A percentile compares a stretch with the other conserved stretches of the same genome.
These are phyloP conservation scores for Rutstroemia sp. DNA, from an alignment of 2,329 filamentous ascomycete genomes.

Conservation along the genomic window DNA sequence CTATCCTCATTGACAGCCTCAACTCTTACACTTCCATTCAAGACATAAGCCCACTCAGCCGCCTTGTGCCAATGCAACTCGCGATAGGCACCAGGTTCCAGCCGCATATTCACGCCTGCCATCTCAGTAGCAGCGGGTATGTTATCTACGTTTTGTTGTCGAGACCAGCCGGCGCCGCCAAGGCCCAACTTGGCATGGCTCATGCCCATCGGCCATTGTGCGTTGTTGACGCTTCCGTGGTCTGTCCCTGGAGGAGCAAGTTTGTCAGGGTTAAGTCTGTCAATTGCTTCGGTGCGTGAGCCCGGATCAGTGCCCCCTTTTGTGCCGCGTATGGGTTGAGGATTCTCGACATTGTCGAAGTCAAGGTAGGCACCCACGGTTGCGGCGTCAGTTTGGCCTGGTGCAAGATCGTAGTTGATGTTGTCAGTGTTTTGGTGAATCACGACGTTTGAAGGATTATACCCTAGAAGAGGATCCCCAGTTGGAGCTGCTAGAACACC, in stretches of 20 bases:
- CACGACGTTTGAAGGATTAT: slow-evolving; percentile 32
- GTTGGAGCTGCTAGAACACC: slow-evolving; percentile 17
- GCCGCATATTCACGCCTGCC: slow-evolving; percentile 71
- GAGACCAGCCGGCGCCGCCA: slow-evolving; percentile 66
- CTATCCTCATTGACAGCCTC: slow-evolving; percentile 70
- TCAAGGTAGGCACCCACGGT: slow-evolving; percentile 46
- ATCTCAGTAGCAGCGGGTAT: slow-evolving; percentile 60
- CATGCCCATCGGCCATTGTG: slow-evolving; percentile 55
- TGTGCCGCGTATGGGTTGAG: slow-evolving; percentile 48
- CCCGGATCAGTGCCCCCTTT: slow-evolving; percentile 45
- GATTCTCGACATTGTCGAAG: slow-evolving; percentile 42
- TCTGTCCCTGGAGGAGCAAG: slow-evolving; percentile 68
- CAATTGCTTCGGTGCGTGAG: slow-evolving; percentile 60
- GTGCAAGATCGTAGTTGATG: slow-evolving; percentile 36
- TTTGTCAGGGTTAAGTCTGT: slow-evolving; percentile 63
- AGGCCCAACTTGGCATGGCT: slow-evolving; percentile 40
- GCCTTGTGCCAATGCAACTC: slow-evolving; percentile 79
- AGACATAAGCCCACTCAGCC: slow-evolving; percentile 70
- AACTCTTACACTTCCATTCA: slow-evolving; percentile 63
- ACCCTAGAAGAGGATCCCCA: slow-evolving; percentile 32
- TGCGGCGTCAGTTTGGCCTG: slow-evolving; percentile 42
- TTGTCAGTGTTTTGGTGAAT: slow-evolving; percentile 30
- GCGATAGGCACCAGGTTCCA: slow-evolving; percentile 64
- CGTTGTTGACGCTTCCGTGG: slow-evolving; percentile 60
- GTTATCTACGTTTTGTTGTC: slow-evolving; percentile 63